Evolutionary conservation across 2,329 filamentous ascomycete genomes (phyloP), one percentile per base, ranked within the genome.

Genomic region (Aspergillus glaucus): DNA sequence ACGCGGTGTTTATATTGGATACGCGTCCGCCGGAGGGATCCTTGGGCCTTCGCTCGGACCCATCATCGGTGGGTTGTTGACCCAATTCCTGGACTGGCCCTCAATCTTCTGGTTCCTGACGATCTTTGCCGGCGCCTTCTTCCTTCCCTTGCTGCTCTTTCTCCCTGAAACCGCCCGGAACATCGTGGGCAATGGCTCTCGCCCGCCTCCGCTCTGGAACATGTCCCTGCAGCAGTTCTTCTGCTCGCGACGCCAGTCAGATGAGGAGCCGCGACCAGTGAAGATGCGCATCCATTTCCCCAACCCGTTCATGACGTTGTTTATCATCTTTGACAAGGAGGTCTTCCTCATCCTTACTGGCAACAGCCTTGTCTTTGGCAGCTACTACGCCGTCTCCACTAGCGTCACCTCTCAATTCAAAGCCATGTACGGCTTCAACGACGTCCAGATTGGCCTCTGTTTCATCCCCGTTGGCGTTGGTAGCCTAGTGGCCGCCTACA

Each of bases 1-100:
- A 63, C 74, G 88, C 56, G 88, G 87, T 2, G 79, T 77, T 48
- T 91, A 87, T 60, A 84, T 91, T 71, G 86, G 81, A 45, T 78
- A 83, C 51, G 79, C 83, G n/a, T 78, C 76, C 28, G 75, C 75
- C 3, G 82, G 79, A 14, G 71, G 79, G 47, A 80, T 83, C 36
- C 45, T 75, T 10, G 73, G 68, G 0, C 72, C 72, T 1, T 62
- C 73, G 3, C 60, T 86, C 6, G 72, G 80, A 0, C 83, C 85
- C 0, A 75, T 85, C 1, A 69, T 87, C 3, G 84, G 85, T 12
- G 85, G 84, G 1, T 54, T 87, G 1, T 65, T 88, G 15, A 75
- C 76, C 15, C 72, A 85, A 54, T 85, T 78, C 51, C 72, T 85
- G 0, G 82, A 81, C 7, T 88, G 84, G 84, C 71, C 79, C n/a